These are phyloP conservation scores for Acer saccharum DNA, from an alignment of 345 rosid genomes.

Conservation along the genomic window DNA sequence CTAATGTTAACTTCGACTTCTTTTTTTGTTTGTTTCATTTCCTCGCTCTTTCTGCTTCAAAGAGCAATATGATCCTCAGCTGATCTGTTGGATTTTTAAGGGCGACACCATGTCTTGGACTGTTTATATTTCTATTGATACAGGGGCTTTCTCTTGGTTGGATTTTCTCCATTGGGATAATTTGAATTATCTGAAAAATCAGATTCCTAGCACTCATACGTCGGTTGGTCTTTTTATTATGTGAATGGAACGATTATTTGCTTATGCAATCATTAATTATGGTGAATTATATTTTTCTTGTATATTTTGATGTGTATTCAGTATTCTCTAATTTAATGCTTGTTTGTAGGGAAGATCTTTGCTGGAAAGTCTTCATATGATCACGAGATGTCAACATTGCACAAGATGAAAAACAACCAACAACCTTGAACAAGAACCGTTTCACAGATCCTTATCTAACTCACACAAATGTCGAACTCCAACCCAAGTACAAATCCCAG, in stretches of 20 bases:
- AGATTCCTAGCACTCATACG: not conserved
- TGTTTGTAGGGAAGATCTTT: slow-evolving; percentile 72
- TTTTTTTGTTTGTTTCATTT: not conserved
- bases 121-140: not conserved
- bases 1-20: not conserved
- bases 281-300: not conserved
- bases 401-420: too few relatives aligned
- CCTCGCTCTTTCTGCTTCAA: not conserved
- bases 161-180: not conserved
- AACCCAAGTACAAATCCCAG: slow-evolving; percentile 31
- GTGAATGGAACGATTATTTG: not conserved
- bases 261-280: not conserved
- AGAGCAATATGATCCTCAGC: not conserved
- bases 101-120: not conserved
- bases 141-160: not conserved
- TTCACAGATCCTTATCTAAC: too few relatives aligned
- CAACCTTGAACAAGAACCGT: too few relatives aligned
- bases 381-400: slow-evolving; percentile 36
- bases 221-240: not conserved
- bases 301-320: not conserved
- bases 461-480: slow-evolving; percentile 5
- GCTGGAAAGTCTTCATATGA: slow-evolving; percentile 63
- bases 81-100: not conserved
- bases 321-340: slow-evolving; percentile 32
- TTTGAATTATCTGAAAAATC: not conserved